These are phyloP conservation scores for Colletotrichum kahawae DNA, from an alignment of 2,329 filamentous ascomycete species.

Conservation along the genomic window DNA sequence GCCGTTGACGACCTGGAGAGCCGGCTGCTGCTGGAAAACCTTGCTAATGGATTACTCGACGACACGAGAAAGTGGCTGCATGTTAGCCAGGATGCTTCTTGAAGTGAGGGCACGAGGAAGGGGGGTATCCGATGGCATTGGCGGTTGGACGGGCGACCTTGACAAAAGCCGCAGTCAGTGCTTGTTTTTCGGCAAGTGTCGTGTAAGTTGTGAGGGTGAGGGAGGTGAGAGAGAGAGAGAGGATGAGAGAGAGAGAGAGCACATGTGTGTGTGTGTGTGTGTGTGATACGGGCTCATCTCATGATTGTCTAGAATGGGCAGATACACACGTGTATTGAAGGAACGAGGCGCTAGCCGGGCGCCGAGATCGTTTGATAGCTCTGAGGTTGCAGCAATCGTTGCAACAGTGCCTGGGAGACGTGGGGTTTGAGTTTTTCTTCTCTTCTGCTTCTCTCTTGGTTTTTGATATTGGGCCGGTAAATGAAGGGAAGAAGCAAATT, in stretches of 20 bases:
- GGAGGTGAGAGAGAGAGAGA: no score
- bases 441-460: neutral
- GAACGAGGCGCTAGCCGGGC: neutral
- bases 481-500: neutral
- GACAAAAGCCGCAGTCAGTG: neutral
- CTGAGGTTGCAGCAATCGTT: conserved; percentile 8
- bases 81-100: neutral
- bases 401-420: neutral
- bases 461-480: neutral
- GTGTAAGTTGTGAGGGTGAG: neutral
- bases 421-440: neutral
- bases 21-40: neutral
- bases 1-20: neutral
- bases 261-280: neutral
- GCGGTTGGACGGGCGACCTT: neutral
- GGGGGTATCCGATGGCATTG: neutral
- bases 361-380: conserved; percentile 8
- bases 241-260: neutral
- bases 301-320: neutral
- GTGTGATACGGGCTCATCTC: neutral
- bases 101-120: neutral
- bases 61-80: neutral
- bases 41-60: neutral
- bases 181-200: neutral
- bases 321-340: neutral